A percentile compares a stretch with the other conserved stretches of the same genome.
These are phyloP conservation scores for Heteromeles arbutifolia DNA, from an alignment of 306 rosid genomes.

Conservation along the genomic window DNA sequence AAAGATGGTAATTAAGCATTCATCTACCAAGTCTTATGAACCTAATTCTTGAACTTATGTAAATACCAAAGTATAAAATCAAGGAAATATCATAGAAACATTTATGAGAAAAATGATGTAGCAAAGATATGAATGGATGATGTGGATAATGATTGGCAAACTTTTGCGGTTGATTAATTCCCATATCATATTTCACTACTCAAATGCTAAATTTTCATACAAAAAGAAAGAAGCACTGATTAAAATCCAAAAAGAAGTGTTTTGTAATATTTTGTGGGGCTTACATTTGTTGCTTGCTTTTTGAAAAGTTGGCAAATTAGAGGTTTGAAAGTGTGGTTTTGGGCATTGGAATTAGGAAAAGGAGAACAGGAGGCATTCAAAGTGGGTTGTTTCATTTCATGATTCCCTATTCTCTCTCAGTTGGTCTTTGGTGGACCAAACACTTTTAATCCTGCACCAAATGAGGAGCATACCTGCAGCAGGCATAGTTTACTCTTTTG, in stretches of 20 bases:
- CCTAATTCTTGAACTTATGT: no score
- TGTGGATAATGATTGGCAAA: slow-evolving; percentile 10
- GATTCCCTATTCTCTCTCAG: slow-evolving; percentile 13
- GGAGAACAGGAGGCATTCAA: slow-evolving; percentile 35
- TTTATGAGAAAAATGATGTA: no score
- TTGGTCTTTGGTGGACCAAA: slow-evolving; percentile 33
- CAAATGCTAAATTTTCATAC: slow-evolving; percentile 29
- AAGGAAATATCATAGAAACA: neutral
- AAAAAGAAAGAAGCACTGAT: neutral
- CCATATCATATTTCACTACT: slow-evolving; percentile 32
- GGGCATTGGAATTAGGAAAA: slow-evolving; percentile 75
- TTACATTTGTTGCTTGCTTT: slow-evolving; percentile 40
- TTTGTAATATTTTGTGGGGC: slow-evolving; percentile 25
- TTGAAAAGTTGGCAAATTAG: slow-evolving; percentile 55
- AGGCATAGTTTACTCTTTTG: neutral
- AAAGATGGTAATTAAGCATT: neutral
- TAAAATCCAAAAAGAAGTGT: slow-evolving; percentile 37
- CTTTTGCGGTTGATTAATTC: slow-evolving; percentile 14
- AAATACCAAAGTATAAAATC: neutral
- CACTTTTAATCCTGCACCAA: slow-evolving; percentile 21
- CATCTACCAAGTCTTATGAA: neutral
- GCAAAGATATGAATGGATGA: neutral
- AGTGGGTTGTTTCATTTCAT: slow-evolving; percentile 31
- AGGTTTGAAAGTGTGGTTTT: slow-evolving; percentile 52
- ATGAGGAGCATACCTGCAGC: slow-evolving; percentile 19